Percentiles rank a stretch among this genome's conserved stretches.
Conservation (phyloP, 192 early-diverging fungal genomes). For the Backusella parvicylindrica region DNA sequence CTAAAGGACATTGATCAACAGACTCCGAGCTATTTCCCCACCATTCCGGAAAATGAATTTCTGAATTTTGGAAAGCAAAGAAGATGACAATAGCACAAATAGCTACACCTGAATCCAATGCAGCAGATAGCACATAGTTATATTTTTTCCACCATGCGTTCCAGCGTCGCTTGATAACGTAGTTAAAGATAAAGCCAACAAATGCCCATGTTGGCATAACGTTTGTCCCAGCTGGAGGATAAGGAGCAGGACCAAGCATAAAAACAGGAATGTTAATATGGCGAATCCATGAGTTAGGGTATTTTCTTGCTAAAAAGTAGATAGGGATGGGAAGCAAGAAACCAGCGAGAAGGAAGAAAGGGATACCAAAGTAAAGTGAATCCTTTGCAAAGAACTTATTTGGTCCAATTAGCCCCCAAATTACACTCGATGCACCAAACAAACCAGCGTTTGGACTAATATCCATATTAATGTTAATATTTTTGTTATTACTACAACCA, state of each 20-base stretch:
- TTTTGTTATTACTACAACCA: no score
- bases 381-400: conserved; percentile 57
- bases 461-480: no score
- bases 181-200: conserved; percentile 68
- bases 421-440: conserved; percentile 71
- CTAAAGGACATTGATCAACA: conserved; percentile 49
- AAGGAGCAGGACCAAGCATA: conserved; percentile 55
- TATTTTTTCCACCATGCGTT: conserved; percentile 58
- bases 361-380: conserved; percentile 39
- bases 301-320: conserved; percentile 56
- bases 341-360: conserved; percentile 61
- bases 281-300: conserved; percentile 66
- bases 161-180: conserved; percentile 59
- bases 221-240: conserved; percentile 57
- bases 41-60: conserved; percentile 46
- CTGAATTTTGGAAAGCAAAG: conserved; percentile 39
- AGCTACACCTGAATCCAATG: conserved; percentile 45
- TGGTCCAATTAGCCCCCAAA: conserved; percentile 81
- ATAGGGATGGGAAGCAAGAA: conserved; percentile 68
- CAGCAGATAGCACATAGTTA: conserved; percentile 51
- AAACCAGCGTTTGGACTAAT: conserved; percentile 47
- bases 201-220: conserved; percentile 42
- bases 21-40: conserved; percentile 47
- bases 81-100: conserved; percentile 43
- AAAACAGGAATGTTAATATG: conserved; percentile 69